Evolutionary conservation across 192 early-diverging fungal species (phyloP), one percentile per base, ranked within the genome.

Genomic region (Rhizophlyctis rosea): DNA sequence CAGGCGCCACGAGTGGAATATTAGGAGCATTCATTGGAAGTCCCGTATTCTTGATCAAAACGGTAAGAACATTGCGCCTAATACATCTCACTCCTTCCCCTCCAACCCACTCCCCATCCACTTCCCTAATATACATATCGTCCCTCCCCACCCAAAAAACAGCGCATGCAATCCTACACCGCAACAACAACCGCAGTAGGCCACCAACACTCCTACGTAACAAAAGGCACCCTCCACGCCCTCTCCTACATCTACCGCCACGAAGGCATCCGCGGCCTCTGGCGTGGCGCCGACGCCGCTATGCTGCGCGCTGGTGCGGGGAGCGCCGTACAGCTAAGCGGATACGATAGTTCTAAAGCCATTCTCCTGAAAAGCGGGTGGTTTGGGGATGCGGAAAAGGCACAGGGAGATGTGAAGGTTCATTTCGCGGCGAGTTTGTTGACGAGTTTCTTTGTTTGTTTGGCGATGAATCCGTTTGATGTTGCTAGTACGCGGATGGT

Each of bases 391-490:
- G 75, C 47, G 75, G 75, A 50, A 71, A 84, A 50, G 21, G 75
- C 71, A 21, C 72, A 81, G 39, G 83, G 79, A 48, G 78, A 84
- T 55, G 76, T 86, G 24, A 39, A 77, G 9, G 81, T 90, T 50
- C 93, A 98, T 62, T 83, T 88, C 35, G 61, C 86, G 34, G 85
- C 90, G 2, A 86, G 86, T 69, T 75, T 94, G 78, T 73, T 88
- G 47, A 89, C 89, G 0, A 89, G 90, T 52, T 82, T 95, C 57
- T 87, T 91, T 64, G 89, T 96, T 16, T 92, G 90, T 66, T 73
- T 82, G 24, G 89, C 84, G 47, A 98, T 98, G 94, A 96, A 98
- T 58, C 94, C 96, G n/a, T 94, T 95, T 61, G 96, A 98, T 74
- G 92, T 96, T 5, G 87, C 95, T 49, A 90, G 81, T 44, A 94